Base-by-base conservation (phyloP, 1,284 basidiomycete genomes). In the Phaffia rhodozyma region DNA sequence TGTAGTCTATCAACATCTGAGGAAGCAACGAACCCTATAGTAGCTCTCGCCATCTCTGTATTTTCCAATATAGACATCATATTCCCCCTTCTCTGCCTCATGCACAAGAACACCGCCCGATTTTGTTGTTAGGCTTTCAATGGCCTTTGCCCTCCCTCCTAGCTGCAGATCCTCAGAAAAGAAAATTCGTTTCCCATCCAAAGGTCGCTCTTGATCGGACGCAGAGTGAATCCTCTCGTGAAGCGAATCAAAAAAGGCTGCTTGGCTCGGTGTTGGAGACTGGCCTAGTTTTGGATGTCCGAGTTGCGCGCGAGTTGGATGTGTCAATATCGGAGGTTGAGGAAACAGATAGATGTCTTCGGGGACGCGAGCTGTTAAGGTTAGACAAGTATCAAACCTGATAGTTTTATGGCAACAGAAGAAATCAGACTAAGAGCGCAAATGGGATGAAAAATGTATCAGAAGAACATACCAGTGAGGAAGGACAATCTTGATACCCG, bases 301-400 rank as follows among this genome's bases (percentile, higher is more conserved):
- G 20, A 13, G 23, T n/a, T 5, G 20, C 61, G 2, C 29, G 51
- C 25, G 55, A 34, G 61, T 57, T 25, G 63, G 58, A 68, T 67
- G 29, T 66, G 63, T 48, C 51, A 72, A 65, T 52, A 69, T 48
- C 30, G 68, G 62, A 11, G 76, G 72, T 1, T 71, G 68, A 0
- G 88, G 87, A 82, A 89, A 92, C 66, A 84, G 79, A 69, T 90
- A 92, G 27, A 80, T 76, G 0, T 74, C 74, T 11, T 82, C 77
- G 1, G 89, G 76, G 5, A 78, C 76, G 16, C 80, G 76, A 27
- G 79, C 76, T 1, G 84, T 84, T 9, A 88, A 76, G 27, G 83
- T 79, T 50, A 89, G 80, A 16, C 82, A 81, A 67, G 91, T 88
- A 68, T 90, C 86, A 68, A 56, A 34, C 55, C 38, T 43, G 16